These are phyloP conservation scores for Quercus gilva DNA, from an alignment of 306 rosid species.

Conservation along the genomic window DNA sequence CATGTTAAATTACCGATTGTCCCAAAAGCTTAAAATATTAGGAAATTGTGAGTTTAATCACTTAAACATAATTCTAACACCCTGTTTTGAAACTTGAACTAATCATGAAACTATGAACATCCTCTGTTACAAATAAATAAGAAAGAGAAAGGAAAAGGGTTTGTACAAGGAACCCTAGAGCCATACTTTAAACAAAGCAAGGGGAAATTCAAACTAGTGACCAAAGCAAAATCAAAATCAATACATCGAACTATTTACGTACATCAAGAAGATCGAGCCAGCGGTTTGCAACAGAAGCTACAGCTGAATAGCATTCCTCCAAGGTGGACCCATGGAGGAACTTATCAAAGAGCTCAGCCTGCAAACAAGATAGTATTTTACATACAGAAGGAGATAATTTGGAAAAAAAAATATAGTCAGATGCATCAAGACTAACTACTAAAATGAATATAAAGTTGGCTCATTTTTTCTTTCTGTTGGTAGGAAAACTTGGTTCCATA, in stretches of 20 bases:
- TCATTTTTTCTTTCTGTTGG: background rate
- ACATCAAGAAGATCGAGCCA: conserved; percentile 99
- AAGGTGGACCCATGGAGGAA: conserved; percentile 89
- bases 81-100: background rate
- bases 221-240: conserved; percentile 5
- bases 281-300: conserved; percentile 81
- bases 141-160: background rate
- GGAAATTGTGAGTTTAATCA: too few relatives aligned
- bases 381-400: conserved; percentile 5
- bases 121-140: conserved; percentile 10
- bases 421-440: background rate
- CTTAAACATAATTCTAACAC: background rate
- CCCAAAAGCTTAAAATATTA: too few relatives aligned
- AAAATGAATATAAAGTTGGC: background rate
- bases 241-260: conserved; percentile 31
- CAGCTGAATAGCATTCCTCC: conserved; percentile 88
- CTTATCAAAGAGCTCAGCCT: conserved; percentile 97
- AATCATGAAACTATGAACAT: conserved; percentile 10
- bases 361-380: conserved; percentile 32
- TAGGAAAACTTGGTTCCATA: background rate
- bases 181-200: conserved; percentile 8
- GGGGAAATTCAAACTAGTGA: too few relatives aligned
- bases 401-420: background rate
- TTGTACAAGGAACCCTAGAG: background rate
- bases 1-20: too few relatives aligned